Conservation (phyloP, 1,139 yeast genomes). For the Meyerozyma sp. region DNA sequence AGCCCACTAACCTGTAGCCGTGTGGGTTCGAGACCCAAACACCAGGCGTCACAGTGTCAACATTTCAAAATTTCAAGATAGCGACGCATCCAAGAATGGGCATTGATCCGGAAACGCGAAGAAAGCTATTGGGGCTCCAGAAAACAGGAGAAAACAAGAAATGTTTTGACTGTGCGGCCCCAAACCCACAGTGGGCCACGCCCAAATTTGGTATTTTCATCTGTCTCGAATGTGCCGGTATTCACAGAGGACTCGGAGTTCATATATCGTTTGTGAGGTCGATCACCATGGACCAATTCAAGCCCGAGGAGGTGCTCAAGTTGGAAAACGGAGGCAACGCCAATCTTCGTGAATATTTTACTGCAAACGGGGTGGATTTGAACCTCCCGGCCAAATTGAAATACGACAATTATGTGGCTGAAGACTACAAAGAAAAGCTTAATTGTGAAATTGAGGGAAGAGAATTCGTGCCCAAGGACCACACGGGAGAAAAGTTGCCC, state of each 20-base stretch:
- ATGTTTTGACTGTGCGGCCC: conserved; percentile 93
- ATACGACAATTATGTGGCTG: conserved; percentile 88
- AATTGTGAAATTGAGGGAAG: conserved; percentile 71
- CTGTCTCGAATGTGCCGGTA: conserved; percentile 96
- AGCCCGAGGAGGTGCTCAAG: conserved; percentile 78
- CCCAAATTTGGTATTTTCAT: conserved; percentile 96
- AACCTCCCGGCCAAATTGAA: conserved; percentile 62
- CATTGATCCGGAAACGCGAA: conserved; percentile 85
- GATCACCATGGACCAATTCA: conserved; percentile 96
- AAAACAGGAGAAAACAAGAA: conserved; percentile 78
- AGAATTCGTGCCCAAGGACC: conserved; percentile 65
- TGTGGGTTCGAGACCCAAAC: background rate
- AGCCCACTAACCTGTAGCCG: background rate
- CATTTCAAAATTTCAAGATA: conserved; percentile 1
- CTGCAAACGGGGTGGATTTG: conserved; percentile 67
- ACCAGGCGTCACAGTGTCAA: background rate
- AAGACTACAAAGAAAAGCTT: conserved; percentile 81
- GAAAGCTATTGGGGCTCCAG: conserved; percentile 74
- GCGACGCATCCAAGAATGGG: conserved; percentile 39
- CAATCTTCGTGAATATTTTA: conserved; percentile 63
- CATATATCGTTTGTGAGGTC: conserved; percentile 95
- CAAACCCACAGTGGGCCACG: conserved; percentile 98
- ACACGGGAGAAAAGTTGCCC: conserved; percentile 46
- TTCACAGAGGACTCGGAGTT: conserved; percentile 94
- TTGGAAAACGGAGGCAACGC: conserved; percentile 97